Conservation (phyloP, 2,329 filamentous ascomycete species). For the Tolypocladium ovalisporum region DNA sequence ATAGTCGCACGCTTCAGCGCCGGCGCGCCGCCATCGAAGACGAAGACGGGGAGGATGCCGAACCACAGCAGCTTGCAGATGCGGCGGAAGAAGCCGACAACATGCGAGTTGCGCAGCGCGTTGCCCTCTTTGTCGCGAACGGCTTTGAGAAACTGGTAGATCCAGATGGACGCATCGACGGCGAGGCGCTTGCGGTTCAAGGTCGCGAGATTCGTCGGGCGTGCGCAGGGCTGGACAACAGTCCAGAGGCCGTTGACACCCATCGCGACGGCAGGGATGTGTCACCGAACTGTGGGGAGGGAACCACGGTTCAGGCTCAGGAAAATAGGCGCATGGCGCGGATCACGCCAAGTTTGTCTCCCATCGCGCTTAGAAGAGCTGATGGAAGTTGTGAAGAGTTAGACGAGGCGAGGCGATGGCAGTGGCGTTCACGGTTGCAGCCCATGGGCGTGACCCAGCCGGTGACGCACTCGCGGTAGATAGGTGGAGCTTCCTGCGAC, state of each 20-base stretch:
- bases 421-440: not conserved
- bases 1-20: slow-evolving; percentile 87
- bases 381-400: not conserved
- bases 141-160: slow-evolving; percentile 98
- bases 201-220: slow-evolving; percentile 91
- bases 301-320: not conserved
- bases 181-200: slow-evolving; percentile 93
- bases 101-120: slow-evolving; percentile 86
- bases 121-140: slow-evolving; percentile 98
- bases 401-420: not conserved
- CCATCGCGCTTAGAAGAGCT: not conserved
- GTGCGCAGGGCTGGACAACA: slow-evolving; percentile 86
- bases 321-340: not conserved
- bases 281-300: not conserved
- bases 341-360: not conserved
- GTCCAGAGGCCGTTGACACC: slow-evolving; percentile 98
- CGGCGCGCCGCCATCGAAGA: slow-evolving; percentile 94
- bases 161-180: slow-evolving; percentile 98
- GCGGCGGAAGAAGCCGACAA: slow-evolving; percentile 94
- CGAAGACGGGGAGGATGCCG: slow-evolving; percentile 92
- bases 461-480: not conserved
- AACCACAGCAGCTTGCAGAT: slow-evolving; percentile 98
- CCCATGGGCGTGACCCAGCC: not conserved
- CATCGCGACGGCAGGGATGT: slow-evolving; percentile 41
- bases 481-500: not conserved